Evolutionary conservation across 1,284 basidiomycete species (phyloP), one percentile per base, ranked within the genome.

Genomic region (Cutaneotrichosporon arboriforme): DNA sequence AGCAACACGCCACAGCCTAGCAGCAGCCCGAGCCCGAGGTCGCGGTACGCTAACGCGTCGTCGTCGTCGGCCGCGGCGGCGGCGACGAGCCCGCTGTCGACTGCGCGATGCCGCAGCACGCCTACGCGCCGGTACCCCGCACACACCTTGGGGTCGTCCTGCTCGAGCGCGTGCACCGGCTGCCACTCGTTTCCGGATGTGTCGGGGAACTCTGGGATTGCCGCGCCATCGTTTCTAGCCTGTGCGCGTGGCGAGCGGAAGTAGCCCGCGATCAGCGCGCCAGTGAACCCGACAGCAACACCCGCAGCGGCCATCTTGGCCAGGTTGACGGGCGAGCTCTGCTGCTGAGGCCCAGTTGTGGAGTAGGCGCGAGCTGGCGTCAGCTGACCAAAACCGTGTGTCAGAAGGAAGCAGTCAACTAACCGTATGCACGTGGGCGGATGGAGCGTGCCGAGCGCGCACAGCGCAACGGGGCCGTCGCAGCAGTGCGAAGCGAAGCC

Each of bases 81-180:
- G 5, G 22, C 22, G 12, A 8, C 33, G 5, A 17, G 13, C 10
- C 13, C 20, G 12, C 35, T 15, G 5, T 15, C 14, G 37, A 31
- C 46, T 10, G 20, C 26, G 9, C 33, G 31, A 31, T 45, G 43
- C 17, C 43, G 43, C 43, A 45, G 43, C 35, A 40, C 36, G 22
- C 42, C 41, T 22, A 45, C 43, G 2, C 34, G 43, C 18, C 43
- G 43, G 33, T 45, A 38, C 22, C 23, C 41, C 50, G 42, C 37
- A 63, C 72, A 60, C 61, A 74, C 74, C 47, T 60, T 55, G 17
- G 68, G 67, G 60, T 76, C 71, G 58, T 76, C 74, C 49, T 64
- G 51, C 57, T 76, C 74, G 18, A 66, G 47, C 18, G 69, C 68
- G 21, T 70, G 55, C 2, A 61, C 54, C 2, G 74, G 74, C 22